Base-by-base conservation (phyloP, 164 flowering plant genomes). In the Tetracentron sinense region DNA sequence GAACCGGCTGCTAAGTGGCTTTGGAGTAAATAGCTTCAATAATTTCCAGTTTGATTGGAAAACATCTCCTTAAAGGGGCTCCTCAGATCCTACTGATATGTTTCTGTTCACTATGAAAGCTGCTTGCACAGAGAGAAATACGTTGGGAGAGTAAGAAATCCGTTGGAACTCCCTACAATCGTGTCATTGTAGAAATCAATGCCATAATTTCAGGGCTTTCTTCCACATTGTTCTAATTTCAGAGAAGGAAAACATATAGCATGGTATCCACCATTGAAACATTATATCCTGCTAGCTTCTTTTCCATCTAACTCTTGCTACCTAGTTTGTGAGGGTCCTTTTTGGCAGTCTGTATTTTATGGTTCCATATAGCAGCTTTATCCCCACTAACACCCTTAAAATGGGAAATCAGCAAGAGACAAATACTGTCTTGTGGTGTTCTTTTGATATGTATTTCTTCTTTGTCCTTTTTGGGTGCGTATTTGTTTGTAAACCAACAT, bases 41-140 rank as follows among this genome's bases (percentile, higher is more conserved):
- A 82, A 83, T 78, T 90, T 84, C 59, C 99, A 79, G 38, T 94
- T 83, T 56, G 96, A 91, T 66, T 94, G 96, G 95, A 89, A 86
- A 67, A 44, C 87, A 44, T 85, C 93, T 46, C 88, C 95, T 0
- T 88, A 71, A 75, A 31, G 16, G 53, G 31, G 54, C 22, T 30
- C 17, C 31, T 28, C 50, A 29, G 28, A 16, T 33, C 14, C 14
- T 38, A 16, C 11, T 38, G 16, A 5, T 56, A 21, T 52, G 59
- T 51, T 47, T 20, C 6, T 14, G 30, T 67, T 50, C 21, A 44
- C 56, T 67, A 64, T 49, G 19, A 50, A 25, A 14, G 77, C 64
- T 67, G 76, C 72, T 73, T 64, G 66, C 14, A 16, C 74, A 52
- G 58, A 12, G 69, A 70, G 74, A 44, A 59, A 35, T 28, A 54